phyloP scores from a whole-genome alignment of 2,329 filamentous ascomycete species.

The Venturiaceae sp. region DNA sequence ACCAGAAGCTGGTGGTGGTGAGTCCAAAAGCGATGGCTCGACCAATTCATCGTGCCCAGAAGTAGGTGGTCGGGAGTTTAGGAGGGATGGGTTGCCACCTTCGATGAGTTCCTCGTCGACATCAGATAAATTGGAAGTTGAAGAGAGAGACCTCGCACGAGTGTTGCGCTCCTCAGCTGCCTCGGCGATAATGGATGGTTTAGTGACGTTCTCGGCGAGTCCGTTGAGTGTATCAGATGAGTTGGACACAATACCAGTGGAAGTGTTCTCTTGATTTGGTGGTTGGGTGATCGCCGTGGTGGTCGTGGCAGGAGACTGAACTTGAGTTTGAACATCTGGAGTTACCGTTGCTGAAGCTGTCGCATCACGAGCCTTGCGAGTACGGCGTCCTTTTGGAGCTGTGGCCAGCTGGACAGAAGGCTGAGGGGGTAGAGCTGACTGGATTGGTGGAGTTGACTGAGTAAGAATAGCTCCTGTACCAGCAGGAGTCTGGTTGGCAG shows the following conservation, averaged over 20 bases:
- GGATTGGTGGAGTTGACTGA: neutral
- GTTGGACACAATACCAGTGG: neutral
- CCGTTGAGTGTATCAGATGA: neutral
- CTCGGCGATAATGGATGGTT: neutral
- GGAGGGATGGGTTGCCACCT: neutral
- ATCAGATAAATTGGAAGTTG: neutral
- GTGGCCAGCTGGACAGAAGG: neutral
- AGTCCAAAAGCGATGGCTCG: neutral
- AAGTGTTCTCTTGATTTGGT: neutral
- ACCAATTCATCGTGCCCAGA: neutral
- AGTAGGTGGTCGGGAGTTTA: neutral
- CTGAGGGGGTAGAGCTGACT: neutral
- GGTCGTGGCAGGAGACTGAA: neutral
- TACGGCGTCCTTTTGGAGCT: neutral
- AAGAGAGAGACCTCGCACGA: neutral
- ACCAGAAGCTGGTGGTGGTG: neutral
- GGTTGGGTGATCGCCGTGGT: neutral
- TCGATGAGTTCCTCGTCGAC: conserved; percentile 2
- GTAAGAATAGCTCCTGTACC: neutral
- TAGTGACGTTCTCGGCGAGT: neutral
- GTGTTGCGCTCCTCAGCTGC: neutral
- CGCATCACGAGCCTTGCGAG: conserved; percentile 3
- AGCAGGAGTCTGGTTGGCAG: neutral
- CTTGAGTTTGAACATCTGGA: neutral
- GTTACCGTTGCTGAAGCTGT: neutral